phyloP scores from a whole-genome alignment of 805 yeast genomes.

The Teunomyces gatunensis region DNA sequence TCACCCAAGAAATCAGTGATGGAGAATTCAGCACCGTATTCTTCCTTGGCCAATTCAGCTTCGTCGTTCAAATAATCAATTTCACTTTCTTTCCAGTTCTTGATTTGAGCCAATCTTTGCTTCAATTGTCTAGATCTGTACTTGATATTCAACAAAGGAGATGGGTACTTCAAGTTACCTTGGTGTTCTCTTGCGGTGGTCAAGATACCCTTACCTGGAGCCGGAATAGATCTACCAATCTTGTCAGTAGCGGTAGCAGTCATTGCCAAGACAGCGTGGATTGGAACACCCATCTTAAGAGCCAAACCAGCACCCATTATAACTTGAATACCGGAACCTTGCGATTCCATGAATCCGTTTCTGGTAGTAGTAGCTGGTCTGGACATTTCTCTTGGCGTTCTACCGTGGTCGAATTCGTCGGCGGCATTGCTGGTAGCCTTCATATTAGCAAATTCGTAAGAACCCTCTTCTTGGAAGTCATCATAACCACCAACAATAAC shows the following conservation, averaged over 20 bases:
- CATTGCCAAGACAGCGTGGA: conserved; percentile 91
- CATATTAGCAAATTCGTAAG: conserved; percentile 97
- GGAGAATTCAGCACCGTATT: conserved; percentile 48
- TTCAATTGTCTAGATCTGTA: conserved; percentile 92
- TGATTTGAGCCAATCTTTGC: conserved; percentile 72
- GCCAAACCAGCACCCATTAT: conserved; percentile 95
- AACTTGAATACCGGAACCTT: conserved; percentile 98
- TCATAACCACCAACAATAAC: conserved; percentile 99
- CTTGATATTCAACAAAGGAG: conserved; percentile 81
- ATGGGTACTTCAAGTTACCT: conserved; percentile 71
- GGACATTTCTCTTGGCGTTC: conserved; percentile 98
- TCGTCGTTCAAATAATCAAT: conserved; percentile 67
- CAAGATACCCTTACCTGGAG: conserved; percentile 99
- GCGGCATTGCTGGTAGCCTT: conserved; percentile 92
- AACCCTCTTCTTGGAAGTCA: conserved; percentile 99
- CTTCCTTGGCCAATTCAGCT: conserved; percentile 53
- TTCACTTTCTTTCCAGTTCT: conserved; percentile 83
- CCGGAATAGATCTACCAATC: conserved; percentile 98
- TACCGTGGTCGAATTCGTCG: conserved; percentile 89
- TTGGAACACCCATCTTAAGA: conserved; percentile 97
- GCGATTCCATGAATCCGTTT: conserved; percentile 99
- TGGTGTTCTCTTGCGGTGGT: conserved; percentile 96
- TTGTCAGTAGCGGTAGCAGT: conserved; percentile 97
- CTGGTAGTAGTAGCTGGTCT: conserved; percentile 97
- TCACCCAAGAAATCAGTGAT: conserved; percentile 60